phyloP scores from a whole-genome alignment of 2,329 filamentous ascomycete genomes.

The Rhexocercosporidium sp. region DNA sequence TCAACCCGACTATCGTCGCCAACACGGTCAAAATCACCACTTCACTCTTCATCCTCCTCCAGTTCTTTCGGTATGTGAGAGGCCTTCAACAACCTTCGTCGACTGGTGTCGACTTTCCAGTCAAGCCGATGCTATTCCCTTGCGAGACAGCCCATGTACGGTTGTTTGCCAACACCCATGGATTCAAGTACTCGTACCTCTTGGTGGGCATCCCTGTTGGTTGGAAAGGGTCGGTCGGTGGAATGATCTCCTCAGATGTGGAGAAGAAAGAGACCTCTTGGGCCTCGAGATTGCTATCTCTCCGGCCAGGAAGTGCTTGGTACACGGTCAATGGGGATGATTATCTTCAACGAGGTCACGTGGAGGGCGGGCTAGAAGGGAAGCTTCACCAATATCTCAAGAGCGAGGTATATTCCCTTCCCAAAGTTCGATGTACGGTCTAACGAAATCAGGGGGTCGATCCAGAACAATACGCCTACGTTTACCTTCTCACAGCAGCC shows the following conservation, averaged over 20 bases:
- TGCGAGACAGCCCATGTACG: slow-evolving; percentile 69
- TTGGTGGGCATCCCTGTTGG: slow-evolving; percentile 70
- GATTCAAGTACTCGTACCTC: slow-evolving; percentile 74
- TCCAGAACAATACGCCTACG: slow-evolving; percentile 65
- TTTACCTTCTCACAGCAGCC: slow-evolving; percentile 74
- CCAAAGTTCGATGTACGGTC: slow-evolving; percentile 8
- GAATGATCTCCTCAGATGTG: slow-evolving; percentile 57
- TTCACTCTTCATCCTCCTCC: slow-evolving; percentile 25
- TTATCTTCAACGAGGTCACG: slow-evolving; percentile 62
- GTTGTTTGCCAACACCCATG: slow-evolving; percentile 69
- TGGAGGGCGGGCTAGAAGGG: slow-evolving; percentile 59
- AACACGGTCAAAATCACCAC: slow-evolving; percentile 1
- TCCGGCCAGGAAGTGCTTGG: slow-evolving; percentile 46
- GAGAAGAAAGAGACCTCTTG: slow-evolving; percentile 34
- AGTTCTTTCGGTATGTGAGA: slow-evolving; percentile 30
- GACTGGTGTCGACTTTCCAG: slow-evolving; percentile 18
- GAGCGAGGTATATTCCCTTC: slow-evolving; percentile 52
- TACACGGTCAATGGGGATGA: slow-evolving; percentile 64
- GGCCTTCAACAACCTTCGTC: slow-evolving; percentile 23
- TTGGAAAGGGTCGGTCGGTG: slow-evolving; percentile 60
- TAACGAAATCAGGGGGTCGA: slow-evolving; percentile 56
- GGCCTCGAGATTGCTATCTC: slow-evolving; percentile 40
- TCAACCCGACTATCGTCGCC: slow-evolving; percentile 24
- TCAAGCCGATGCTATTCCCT: slow-evolving; percentile 62
- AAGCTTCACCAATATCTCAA: slow-evolving; percentile 67